Percentiles rank a stretch among this genome's conserved stretches.
phyloP scores from a whole-genome alignment of 1,284 basidiomycete species.

The Ceratobasidium sp. region DNA sequence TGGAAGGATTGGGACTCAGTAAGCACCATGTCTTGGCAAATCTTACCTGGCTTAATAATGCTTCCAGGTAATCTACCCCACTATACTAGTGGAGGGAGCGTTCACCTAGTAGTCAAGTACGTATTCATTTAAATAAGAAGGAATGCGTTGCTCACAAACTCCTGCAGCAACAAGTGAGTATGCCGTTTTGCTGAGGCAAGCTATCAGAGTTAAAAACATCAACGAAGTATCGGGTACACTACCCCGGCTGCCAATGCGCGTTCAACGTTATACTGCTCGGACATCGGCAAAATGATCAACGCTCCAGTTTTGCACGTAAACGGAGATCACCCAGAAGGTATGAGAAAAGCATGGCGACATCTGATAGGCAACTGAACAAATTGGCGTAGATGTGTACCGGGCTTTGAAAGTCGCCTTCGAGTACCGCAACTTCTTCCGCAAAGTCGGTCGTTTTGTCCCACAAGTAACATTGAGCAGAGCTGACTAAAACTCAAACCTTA shows the following conservation, averaged over 20 bases:
- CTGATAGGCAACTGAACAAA: constrained; percentile 16
- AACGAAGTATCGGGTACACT: constrained; percentile 83
- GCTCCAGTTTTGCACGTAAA: constrained; percentile 92
- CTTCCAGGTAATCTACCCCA: constrained; percentile 81
- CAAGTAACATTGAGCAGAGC: background rate
- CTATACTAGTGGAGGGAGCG: constrained; percentile 86
- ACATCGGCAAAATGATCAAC: constrained; percentile 89
- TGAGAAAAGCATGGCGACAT: constrained; percentile 46
- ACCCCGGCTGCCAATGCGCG: constrained; percentile 84
- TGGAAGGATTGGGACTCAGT: constrained; percentile 86
- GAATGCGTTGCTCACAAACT: background rate
- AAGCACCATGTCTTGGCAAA: constrained; percentile 50
- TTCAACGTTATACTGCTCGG: constrained; percentile 88
- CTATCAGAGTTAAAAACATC: too few relatives aligned
- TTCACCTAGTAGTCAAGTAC: constrained; percentile 92
- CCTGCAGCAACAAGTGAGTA: constrained; percentile 63
- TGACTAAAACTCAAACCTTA: constrained; percentile 43
- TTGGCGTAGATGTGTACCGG: constrained; percentile 71
- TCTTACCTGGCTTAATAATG: constrained; percentile 47
- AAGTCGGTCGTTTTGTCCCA: constrained; percentile 56
- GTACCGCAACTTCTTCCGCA: constrained; percentile 85
- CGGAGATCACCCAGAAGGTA: constrained; percentile 89
- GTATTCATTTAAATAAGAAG: constrained; percentile 51
- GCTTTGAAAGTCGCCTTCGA: constrained; percentile 84
- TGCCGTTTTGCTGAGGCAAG: background rate